These are phyloP conservation scores for Hyphodiscus hymeniophilus DNA, from an alignment of 495 filamentous ascomycete genomes.

Conservation along the genomic window DNA sequence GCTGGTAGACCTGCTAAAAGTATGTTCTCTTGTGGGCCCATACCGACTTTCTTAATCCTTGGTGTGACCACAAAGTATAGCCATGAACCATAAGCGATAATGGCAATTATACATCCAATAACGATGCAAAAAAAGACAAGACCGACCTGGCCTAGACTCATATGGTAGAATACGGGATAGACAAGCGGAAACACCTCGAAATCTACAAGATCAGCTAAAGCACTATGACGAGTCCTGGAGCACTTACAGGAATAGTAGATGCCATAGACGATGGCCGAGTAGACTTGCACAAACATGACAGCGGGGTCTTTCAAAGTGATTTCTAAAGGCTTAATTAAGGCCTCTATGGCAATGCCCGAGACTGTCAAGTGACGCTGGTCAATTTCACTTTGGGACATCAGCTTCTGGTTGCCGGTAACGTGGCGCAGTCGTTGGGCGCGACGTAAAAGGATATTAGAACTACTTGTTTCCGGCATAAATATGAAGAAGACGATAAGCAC, in stretches of 20 bases:
- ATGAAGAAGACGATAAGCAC: slow-evolving; percentile 33
- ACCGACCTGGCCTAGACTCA: slow-evolving; percentile 50
- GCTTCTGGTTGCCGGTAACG: slow-evolving; percentile 30
- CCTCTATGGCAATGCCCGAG: slow-evolving; percentile 37
- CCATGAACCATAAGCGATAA: slow-evolving; percentile 39
- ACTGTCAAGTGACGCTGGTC: slow-evolving; percentile 36
- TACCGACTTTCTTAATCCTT: slow-evolving; percentile 29
- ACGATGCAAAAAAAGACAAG: slow-evolving; percentile 54
- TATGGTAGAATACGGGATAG: slow-evolving; percentile 50
- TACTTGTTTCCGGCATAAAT: slow-evolving; percentile 34
- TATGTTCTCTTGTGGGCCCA: slow-evolving; percentile 39
- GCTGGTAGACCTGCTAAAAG: slow-evolving; percentile 45
- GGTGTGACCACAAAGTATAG: slow-evolving; percentile 40
- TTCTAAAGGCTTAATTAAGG: slow-evolving; percentile 49
- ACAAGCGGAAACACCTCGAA: slow-evolving; percentile 66
- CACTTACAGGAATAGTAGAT: slow-evolving; percentile 52
- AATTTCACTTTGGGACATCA: slow-evolving; percentile 42
- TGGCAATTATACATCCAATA: slow-evolving; percentile 42
- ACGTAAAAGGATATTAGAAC: slow-evolving; percentile 29
- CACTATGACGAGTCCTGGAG: neutral
- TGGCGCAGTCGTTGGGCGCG: slow-evolving; percentile 30
- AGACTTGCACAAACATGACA: slow-evolving; percentile 49
- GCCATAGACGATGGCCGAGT: slow-evolving; percentile 51
- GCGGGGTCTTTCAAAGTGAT: slow-evolving; percentile 52
- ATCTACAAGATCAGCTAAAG: slow-evolving; percentile 20